Base-by-base conservation (phyloP, 2,329 filamentous ascomycete species). In the Trichophyton verrucosum region DNA sequence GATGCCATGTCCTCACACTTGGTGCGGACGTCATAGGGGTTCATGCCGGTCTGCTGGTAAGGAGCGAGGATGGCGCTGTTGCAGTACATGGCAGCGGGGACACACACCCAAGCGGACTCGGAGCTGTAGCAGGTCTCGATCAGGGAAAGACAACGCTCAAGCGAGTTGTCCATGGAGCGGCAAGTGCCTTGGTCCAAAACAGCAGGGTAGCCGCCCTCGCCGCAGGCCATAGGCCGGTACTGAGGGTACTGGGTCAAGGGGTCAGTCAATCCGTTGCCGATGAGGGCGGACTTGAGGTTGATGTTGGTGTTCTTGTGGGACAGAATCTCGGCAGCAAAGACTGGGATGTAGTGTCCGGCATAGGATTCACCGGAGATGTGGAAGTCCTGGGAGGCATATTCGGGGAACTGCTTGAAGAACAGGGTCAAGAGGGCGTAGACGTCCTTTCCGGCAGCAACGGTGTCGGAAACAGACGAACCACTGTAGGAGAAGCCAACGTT, bases 401-500 rank as follows among this genome's bases (percentile, higher is more conserved):
- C 83, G 62, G 94, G 94, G 82, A 97, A 99, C 74, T 97, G 89
- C 78, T 96, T 88, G 84, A 99, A 99, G 85, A 99, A 99, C 68
- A 99, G 88, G 47, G 91, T 95, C 66, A 99, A 81, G 64, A 99
- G 87, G 67, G 94, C 94, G 71, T 97, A 99, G 68, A 99, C 86
- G 70, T 99, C 94, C 84, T 99, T 97, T 79, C 91, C 90, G 58
- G 94, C 94, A 67, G 94, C 92, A 64, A 95, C 85, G 27, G 94
- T 97, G 82, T 95, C 92, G 79, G 86, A 92, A 70, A 99, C 94
- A 22, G 86, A 81, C 66, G 80, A 79, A 72, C 88, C 86, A 66
- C 89, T 91, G 82, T 99, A 99, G 15, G 94, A 99, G 81, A 91
- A 99, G 67, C 94, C 94, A 64, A 96, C 91, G 70, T 97, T 97